A percentile compares a stretch with the other conserved stretches of the same genome.
Conservation (phyloP, 192 early-diverging fungal species). For the Funneliformis geosporum region DNA sequence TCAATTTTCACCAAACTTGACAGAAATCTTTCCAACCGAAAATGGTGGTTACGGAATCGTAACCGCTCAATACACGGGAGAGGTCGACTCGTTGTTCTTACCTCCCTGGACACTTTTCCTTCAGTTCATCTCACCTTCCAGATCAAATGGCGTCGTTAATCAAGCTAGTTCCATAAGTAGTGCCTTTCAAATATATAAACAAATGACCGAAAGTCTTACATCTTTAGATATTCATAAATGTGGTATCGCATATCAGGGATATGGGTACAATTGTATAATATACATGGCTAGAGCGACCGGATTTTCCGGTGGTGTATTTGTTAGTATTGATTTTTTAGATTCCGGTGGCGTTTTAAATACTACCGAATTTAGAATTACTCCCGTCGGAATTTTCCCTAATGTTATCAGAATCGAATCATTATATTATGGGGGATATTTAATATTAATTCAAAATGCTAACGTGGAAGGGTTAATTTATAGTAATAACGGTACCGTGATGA, state of each 20-base stretch:
- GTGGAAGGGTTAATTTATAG: not conserved
- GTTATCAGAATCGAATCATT: not conserved
- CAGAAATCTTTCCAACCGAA: not conserved
- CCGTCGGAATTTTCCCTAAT: not conserved
- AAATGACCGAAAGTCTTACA: not conserved
- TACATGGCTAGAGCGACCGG: too few relatives aligned
- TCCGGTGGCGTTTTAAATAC: not conserved
- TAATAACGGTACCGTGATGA: not conserved
- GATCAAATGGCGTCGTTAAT: too few relatives aligned
- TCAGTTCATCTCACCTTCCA: too few relatives aligned
- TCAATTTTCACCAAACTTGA: not conserved
- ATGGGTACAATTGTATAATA: slow-evolving; percentile 16
- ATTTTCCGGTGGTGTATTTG: not conserved
- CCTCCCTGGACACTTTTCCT: too few relatives aligned
- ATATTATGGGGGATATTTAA: slow-evolving; percentile 9
- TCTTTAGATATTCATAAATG: not conserved
- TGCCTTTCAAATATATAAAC: slow-evolving; percentile 17
- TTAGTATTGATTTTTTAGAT: not conserved
- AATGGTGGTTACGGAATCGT: slow-evolving; percentile 8
- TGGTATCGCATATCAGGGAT: not conserved
- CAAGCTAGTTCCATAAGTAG: too few relatives aligned
- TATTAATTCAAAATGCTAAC: not conserved
- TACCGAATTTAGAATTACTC: not conserved
- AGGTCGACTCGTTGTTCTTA: too few relatives aligned
- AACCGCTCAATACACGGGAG: not conserved